Evolutionary conservation across 2,329 filamentous ascomycete species (phyloP), one percentile per base, ranked within the genome.

Genomic region (Aspergillus awamori): DNA sequence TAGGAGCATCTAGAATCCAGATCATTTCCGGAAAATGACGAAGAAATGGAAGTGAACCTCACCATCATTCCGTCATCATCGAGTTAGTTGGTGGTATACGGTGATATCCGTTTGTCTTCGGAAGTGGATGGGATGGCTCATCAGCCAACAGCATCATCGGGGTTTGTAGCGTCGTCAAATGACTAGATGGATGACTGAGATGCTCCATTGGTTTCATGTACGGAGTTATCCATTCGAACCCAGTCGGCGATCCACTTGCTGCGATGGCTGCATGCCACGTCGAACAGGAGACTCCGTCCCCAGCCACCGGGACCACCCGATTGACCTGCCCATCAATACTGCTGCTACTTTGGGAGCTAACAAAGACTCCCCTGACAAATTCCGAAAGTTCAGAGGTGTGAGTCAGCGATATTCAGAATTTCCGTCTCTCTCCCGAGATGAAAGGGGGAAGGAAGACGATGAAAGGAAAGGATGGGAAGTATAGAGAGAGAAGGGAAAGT

Each of bases 191-290:
- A 53, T 26, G 22, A 49, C 7, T 28, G 24, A 6, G 24, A 49
- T 26, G 15, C 2, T 28, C 22, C 45, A 26, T 49, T 28, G 45
- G 45, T 49, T 30, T 51, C 24, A 30, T 54, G 36, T 24, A 43
- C 43, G 28, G 53, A 43, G 53, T 43, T 30, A 20, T 33, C 15
- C 33, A 28, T 33, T 36, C 15, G 36, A 24, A 15, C 26, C 62
- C 65, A 65, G 66, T 63, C 59, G 60, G 57, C 60, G 65, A 65
- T 67, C 67, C 67, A 67, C 65, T 57, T 62, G 61, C 41, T 53
- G 58, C 53, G 61, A 64, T 62, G 26, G 63, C 63, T 65, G 66
- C 62, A 51, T 69, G 68, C 68, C 68, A 70, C 68, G 68, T 70
- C 61, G 65, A 67, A 58, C 48, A 57, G 60, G 39, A 57, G 59